Base-by-base conservation (phyloP, 768 basidiomycete genomes). In the Clathrus columnatus region DNA sequence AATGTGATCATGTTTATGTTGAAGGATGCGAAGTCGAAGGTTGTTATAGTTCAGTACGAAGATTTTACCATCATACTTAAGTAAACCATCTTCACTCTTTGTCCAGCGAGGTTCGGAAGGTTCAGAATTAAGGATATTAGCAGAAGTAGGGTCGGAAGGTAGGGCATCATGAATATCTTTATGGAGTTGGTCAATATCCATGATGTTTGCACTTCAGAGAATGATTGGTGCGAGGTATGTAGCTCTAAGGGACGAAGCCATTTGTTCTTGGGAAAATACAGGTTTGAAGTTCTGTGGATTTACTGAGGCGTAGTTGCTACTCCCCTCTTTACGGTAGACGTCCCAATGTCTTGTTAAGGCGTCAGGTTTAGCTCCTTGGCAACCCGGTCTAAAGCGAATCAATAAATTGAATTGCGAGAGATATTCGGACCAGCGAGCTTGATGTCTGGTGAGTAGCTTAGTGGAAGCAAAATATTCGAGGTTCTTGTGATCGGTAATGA, bases 321-420 rank as follows among this genome's bases (percentile, higher is more conserved):
- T 60, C 59, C 61, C 61, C 59, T 61, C 57, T 59, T 63, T 59
- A 49, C 57, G 60, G 41, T 55, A 56, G 61, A 61, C 56, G 57
- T 65, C 66, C 11, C 61, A 42, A 11, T 61, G 61, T 41, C 65
- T 23, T 5, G 65, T 64, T 1, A 60, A 61, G 8, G 65, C 58
- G 50, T 68, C 65, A 0, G 63, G 60, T 23, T 59, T 61, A 2
- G 50, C 51, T 14, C 60, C 20, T 24, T 24, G 49, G 59, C 61
- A 20, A 43, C 64, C 17, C 20, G 52, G 8, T 68, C 70, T 5
- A 69, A 72, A 54, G 47, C 59, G 59, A 70, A 75, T 32, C 0
- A 68, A 47, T 47, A 73, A 60, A 55, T 41, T 61, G 20, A 69
- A 75, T 16, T 72, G 65, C 5, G 70, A 68, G 30, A 78, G 65